Conservation (phyloP, 176 grass and related monocot genomes). For the Rhynchospora tenuis region DNA sequence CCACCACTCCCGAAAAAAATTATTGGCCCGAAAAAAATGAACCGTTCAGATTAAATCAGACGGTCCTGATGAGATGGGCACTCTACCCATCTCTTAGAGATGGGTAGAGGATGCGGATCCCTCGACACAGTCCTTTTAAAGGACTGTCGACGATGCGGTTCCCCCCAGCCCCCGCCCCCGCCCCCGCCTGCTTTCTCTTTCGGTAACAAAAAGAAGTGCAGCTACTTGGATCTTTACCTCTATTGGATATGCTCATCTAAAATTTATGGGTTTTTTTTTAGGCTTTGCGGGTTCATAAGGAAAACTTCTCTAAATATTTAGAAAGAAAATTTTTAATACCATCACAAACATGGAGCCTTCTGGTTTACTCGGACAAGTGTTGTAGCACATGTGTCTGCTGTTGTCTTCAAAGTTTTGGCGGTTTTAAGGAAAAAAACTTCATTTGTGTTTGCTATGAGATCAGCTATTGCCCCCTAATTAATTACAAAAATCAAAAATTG, state of each 20-base stretch:
- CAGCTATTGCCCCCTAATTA: conserved; percentile 45
- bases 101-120: too few relatives aligned
- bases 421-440: conserved; percentile 48
- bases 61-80: too few relatives aligned
- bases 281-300: not conserved
- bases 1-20: too few relatives aligned
- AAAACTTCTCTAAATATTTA: not conserved
- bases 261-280: not conserved
- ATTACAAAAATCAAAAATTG: not conserved
- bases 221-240: not conserved
- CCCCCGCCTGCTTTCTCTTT: too few relatives aligned
- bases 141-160: too few relatives aligned
- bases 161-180: too few relatives aligned
- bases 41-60: too few relatives aligned
- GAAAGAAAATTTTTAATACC: conserved; percentile 18
- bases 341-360: conserved; percentile 65
- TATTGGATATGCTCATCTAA: not conserved
- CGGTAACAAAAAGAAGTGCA: not conserved
- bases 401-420: conserved; percentile 3
- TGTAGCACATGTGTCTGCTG: conserved; percentile 43
- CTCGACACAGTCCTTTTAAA: too few relatives aligned
- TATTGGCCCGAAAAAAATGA: too few relatives aligned
- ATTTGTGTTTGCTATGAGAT: conserved; percentile 45
- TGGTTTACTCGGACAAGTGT: conserved; percentile 54
- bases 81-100: too few relatives aligned